Percentiles rank a stretch among this genome's conserved stretches.
Evolutionary conservation across 345 rosid genomes (phyloP).

Genomic region (Gossypium ekmanianum): DNA sequence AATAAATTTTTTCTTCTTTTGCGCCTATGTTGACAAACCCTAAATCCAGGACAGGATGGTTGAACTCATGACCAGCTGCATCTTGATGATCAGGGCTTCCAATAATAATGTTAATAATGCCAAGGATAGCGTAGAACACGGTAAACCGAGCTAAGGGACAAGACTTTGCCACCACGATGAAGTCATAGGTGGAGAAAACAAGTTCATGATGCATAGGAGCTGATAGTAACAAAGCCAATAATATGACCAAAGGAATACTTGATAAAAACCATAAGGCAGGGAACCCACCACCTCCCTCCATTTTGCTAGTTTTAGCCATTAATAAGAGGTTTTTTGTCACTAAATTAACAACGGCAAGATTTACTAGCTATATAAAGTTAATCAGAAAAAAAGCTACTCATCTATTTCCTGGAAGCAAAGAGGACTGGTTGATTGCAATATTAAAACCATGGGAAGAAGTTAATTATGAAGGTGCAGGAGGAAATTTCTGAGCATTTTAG

Average conservation of each 20-base stretch:
- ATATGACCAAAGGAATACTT: background rate
- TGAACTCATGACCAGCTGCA: background rate
- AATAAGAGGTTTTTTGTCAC: background rate
- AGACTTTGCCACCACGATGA: conserved; percentile 20
- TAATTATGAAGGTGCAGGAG: no score
- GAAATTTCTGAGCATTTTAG: background rate
- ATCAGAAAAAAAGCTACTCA: background rate
- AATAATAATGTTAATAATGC: conserved; percentile 6
- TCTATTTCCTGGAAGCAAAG: background rate
- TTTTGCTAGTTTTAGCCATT: no score
- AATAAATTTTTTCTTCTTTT: background rate
- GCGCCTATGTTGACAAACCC: background rate
- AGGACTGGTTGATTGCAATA: background rate
- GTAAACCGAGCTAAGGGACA: conserved; percentile 19
- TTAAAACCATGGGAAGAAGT: no score
- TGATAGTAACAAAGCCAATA: conserved; percentile 14
- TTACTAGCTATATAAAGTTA: background rate
- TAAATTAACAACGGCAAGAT: background rate
- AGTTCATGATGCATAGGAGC: conserved; percentile 9
- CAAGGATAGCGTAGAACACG: conserved; percentile 18
- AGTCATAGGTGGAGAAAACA: conserved; percentile 16
- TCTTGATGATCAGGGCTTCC: conserved; percentile 12
- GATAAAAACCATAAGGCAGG: background rate
- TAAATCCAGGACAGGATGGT: background rate
- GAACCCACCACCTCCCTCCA: background rate